Conservation (phyloP, 2,329 filamentous ascomycete species). For the Scedosporium minutisporum region DNA sequence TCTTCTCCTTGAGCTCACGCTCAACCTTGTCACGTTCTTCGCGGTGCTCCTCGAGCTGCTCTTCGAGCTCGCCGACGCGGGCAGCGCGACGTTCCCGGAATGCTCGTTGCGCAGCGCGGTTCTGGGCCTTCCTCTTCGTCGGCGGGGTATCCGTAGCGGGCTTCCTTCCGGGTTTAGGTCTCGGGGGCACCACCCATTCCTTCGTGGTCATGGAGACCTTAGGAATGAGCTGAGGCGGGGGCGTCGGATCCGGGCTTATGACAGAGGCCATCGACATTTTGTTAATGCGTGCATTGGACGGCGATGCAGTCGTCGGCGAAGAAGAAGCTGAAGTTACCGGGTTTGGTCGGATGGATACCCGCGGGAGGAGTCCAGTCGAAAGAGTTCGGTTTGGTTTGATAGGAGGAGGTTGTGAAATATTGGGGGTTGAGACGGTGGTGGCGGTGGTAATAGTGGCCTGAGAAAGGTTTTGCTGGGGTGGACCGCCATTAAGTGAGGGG, state of each 20-base stretch:
- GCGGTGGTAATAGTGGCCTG: constrained; percentile 4
- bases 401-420: constrained; percentile 12
- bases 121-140: constrained; percentile 90
- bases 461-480: not conserved
- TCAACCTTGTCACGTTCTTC: constrained; percentile 48
- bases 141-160: constrained; percentile 86
- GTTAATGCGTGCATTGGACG: constrained; percentile 27
- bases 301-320: constrained; percentile 17
- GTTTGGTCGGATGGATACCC: constrained; percentile 15
- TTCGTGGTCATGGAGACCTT: constrained; percentile 61
- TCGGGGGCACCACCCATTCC: constrained; percentile 77
- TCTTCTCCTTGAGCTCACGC: constrained; percentile 46
- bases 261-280: constrained; percentile 39
- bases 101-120: constrained; percentile 80
- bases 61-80: constrained; percentile 67
- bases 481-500: constrained; percentile 2
- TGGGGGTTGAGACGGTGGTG: constrained; percentile 6
- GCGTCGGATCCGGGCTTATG: constrained; percentile 28
- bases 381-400: constrained; percentile 13
- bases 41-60: constrained; percentile 53
- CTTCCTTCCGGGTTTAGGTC: constrained; percentile 86
- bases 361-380: constrained; percentile 14
- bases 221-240: constrained; percentile 16
- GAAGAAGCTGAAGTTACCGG: constrained; percentile 10
- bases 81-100: constrained; percentile 83